phyloP scores from a whole-genome alignment of 495 filamentous ascomycete genomes.

The Penicillium macrosclerotiorum region DNA sequence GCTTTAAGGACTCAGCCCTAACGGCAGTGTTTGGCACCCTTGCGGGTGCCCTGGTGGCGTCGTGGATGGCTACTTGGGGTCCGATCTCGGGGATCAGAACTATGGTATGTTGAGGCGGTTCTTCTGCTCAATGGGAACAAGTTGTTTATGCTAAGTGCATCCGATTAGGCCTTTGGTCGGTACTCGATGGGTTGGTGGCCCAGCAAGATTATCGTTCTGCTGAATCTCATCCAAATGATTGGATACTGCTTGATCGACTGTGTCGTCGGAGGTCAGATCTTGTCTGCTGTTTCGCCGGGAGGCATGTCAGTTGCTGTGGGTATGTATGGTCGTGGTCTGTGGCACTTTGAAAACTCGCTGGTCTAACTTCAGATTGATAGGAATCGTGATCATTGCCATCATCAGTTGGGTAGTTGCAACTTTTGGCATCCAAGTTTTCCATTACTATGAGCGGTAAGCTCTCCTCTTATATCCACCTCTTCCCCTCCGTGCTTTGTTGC shows the following conservation, averaged over 20 bases:
- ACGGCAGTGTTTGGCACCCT: slow-evolving; percentile 64
- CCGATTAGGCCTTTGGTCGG: slow-evolving; percentile 59
- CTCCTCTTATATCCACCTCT: background rate
- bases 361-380: slow-evolving; percentile 24
- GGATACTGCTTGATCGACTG: slow-evolving; percentile 70
- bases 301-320: slow-evolving; percentile 63
- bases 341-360: no score
- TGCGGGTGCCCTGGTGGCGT: slow-evolving; percentile 57
- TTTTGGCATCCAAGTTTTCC: slow-evolving; percentile 71
- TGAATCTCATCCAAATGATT: slow-evolving; percentile 70
- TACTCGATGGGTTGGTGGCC: slow-evolving; percentile 84
- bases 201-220: slow-evolving; percentile 65
- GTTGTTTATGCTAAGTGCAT: no score
- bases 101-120: slow-evolving; percentile 57
- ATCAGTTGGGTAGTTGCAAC: slow-evolving; percentile 67
- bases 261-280: slow-evolving; percentile 71
- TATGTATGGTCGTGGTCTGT: slow-evolving; percentile 19
- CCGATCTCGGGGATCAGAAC: slow-evolving; percentile 69
- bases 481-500: background rate
- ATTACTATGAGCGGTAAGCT: slow-evolving; percentile 63
- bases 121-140: no score
- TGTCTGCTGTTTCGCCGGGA: slow-evolving; percentile 65
- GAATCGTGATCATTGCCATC: slow-evolving; percentile 66
- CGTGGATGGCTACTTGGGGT: slow-evolving; percentile 73
- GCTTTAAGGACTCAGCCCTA: slow-evolving; percentile 63